These are phyloP conservation scores for Fusarium circinatum DNA, from an alignment of 2,329 filamentous ascomycete species.

Conservation along the genomic window DNA sequence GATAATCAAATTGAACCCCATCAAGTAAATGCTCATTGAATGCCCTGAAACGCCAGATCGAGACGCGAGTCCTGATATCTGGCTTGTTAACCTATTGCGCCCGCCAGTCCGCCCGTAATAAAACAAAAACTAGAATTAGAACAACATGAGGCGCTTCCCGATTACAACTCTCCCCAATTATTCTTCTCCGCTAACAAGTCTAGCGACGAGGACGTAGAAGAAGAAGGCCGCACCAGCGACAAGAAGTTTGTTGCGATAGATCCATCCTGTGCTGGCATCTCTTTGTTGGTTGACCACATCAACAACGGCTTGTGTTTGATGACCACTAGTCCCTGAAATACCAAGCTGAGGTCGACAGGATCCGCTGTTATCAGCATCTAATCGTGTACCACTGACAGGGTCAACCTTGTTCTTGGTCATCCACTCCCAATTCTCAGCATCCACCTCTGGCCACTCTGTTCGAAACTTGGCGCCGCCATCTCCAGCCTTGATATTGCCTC, in stretches of 20 bases:
- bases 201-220: conserved; percentile 82
- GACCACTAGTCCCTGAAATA: conserved; percentile 68
- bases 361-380: conserved; percentile 59
- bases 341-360: conserved; percentile 66
- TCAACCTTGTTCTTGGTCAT: conserved; percentile 88
- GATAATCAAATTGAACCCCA: background rate
- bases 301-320: conserved; percentile 76
- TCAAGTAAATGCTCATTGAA: conserved; percentile 21
- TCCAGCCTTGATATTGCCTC: conserved; percentile 88
- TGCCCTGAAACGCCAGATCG: conserved; percentile 40
- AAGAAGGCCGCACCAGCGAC: conserved; percentile 78
- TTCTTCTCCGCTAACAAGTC: conserved; percentile 69
- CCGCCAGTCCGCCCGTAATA: conserved; percentile 22
- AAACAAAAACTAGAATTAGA: conserved; percentile 18
- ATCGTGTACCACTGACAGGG: conserved; percentile 73
- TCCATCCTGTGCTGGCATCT: conserved; percentile 84
- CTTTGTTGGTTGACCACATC: conserved; percentile 80
- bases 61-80: conserved; percentile 40
- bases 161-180: conserved; percentile 5
- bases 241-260: conserved; percentile 81
- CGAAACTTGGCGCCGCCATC: conserved; percentile 93
- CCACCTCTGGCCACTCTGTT: conserved; percentile 88
- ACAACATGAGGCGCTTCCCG: background rate
- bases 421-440: conserved; percentile 91
- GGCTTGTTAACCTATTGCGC: conserved; percentile 34